These are phyloP conservation scores for Venturia effusa DNA, from an alignment of 2,329 filamentous ascomycete species.

Conservation along the genomic window DNA sequence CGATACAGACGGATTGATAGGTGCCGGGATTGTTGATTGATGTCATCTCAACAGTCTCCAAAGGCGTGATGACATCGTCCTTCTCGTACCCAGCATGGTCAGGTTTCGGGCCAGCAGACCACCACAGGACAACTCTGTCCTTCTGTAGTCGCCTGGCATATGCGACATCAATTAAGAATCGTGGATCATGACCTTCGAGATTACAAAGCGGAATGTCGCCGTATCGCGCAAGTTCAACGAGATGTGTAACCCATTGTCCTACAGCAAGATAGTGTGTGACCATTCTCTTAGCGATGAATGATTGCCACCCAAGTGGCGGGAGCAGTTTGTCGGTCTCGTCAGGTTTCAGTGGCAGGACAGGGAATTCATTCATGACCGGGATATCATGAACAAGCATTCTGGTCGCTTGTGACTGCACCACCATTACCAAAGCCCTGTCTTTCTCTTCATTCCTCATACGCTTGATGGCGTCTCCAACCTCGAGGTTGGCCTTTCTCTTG, in stretches of 20 bases:
- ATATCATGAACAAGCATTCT: constrained; percentile 75
- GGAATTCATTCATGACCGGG: constrained; percentile 72
- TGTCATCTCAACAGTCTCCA: constrained; percentile 86
- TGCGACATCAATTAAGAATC: constrained; percentile 89
- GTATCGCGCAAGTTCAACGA: constrained; percentile 79
- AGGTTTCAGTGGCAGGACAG: constrained; percentile 68
- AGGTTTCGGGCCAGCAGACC: constrained; percentile 75
- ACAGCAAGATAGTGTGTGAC: constrained; percentile 85
- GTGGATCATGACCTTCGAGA: constrained; percentile 83
- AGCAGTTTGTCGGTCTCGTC: constrained; percentile 77
- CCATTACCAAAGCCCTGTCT: constrained; percentile 65
- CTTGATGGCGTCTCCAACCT: constrained; percentile 79
- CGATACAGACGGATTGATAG: constrained; percentile 92
- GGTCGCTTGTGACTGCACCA: constrained; percentile 82
- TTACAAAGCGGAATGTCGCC: constrained; percentile 94
- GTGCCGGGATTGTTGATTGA: constrained; percentile 87
- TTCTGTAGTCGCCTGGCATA: constrained; percentile 84
- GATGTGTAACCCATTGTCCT: constrained; percentile 83
- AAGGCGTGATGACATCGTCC: constrained; percentile 71
- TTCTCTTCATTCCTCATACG: constrained; percentile 76
- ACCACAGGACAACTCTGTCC: constrained; percentile 93
- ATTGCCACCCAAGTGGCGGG: constrained; percentile 88
- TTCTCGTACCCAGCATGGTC: constrained; percentile 95
- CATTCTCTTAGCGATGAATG: constrained; percentile 73
- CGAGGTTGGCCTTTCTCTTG: constrained; percentile 75